Base-by-base conservation (phyloP, 495 filamentous ascomycete genomes). In the Penicillium subrubescens region DNA sequence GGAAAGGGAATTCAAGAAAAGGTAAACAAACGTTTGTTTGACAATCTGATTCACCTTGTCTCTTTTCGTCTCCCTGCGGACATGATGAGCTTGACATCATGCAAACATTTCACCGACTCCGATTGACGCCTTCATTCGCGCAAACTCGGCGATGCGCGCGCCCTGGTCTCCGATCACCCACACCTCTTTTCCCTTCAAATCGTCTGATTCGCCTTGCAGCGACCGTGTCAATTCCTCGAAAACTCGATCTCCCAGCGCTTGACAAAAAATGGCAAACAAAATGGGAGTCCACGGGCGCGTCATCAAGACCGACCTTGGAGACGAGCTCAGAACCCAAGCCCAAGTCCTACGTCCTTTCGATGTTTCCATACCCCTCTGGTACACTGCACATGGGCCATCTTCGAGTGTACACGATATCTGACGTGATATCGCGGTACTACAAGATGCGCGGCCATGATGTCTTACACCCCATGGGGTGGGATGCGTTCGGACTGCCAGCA, bases 291-390 rank as follows among this genome's bases (percentile, higher is more conserved):
- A 71, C 76, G 52, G 61, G 64, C 27, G 41, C 48, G 11, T 8
- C 48, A 46, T 44, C 67, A 39, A 58, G 52, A 43, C 23, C 34
- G 43, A 41, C 56, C 64, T 34, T 65, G 60, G 61, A 62, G 23
- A 46, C 23, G 57, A 33, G 37, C 19, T 54, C 59, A 41, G 67
- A 67, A 17, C 27, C 64, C 14, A 81, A 79, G 33, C 77, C 81
- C 17, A 88, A 86, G 67, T 89, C 86, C 67, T 97, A 94, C 71
- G 85, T 96, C 67, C 80, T 95, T 23, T 89, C 93, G 60, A 97
- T 97, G 93, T 96, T 96, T 70, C 93, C 93, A 2, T 97, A 97
- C 74, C 93, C 93, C 3, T 96, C 93, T 0, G 93, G 93, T 10
- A 88, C 88, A 31, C 84, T 97, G n/a, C 93, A 97, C 74, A 87